Evolutionary conservation across 352 stramenopile genomes (phyloP).

Genomic region (Pythium brassicae): DNA sequence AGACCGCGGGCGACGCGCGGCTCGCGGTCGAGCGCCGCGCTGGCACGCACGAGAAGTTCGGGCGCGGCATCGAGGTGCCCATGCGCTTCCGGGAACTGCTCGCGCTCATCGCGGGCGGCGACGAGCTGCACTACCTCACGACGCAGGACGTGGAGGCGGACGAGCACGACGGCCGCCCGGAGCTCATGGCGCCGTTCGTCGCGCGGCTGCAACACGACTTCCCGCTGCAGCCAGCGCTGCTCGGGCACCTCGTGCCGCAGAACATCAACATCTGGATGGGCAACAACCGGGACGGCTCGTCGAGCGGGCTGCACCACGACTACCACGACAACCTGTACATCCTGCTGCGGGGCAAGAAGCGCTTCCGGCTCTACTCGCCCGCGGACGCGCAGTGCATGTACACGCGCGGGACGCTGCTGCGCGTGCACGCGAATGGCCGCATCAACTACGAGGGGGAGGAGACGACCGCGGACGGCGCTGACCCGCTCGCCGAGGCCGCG

Average conservation of each 20-base stretch:
- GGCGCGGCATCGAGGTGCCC: constrained; percentile 77
- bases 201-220: constrained; percentile 70
- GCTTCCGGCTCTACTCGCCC: constrained; percentile 93
- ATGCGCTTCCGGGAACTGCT: constrained; percentile 81
- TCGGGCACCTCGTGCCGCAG: constrained; percentile 87
- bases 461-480: constrained; percentile 76
- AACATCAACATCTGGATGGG: constrained; percentile 98
- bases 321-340: constrained; percentile 99
- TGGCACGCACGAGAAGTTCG: constrained; percentile 68
- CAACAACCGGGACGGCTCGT: constrained; percentile 75
- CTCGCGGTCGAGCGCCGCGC: constrained; percentile 81
- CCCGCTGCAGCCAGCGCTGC: constrained; percentile 79
- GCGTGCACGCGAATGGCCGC: constrained; percentile 93
- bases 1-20: constrained; percentile 51
- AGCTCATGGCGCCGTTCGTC: constrained; percentile 86
- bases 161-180: constrained; percentile 57
- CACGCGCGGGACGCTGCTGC: constrained; percentile 70
- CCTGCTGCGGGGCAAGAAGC: constrained; percentile 91
- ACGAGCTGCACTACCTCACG: constrained; percentile 86
- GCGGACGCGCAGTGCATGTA: constrained; percentile 90
- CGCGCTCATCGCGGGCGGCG: constrained; percentile 53
- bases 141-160: constrained; percentile 87
- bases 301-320: constrained; percentile 96
- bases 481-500: constrained; percentile 48
- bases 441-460: constrained; percentile 94